These are phyloP conservation scores for Penicillium silybi DNA, from an alignment of 495 filamentous ascomycete species.

Conservation along the genomic window DNA sequence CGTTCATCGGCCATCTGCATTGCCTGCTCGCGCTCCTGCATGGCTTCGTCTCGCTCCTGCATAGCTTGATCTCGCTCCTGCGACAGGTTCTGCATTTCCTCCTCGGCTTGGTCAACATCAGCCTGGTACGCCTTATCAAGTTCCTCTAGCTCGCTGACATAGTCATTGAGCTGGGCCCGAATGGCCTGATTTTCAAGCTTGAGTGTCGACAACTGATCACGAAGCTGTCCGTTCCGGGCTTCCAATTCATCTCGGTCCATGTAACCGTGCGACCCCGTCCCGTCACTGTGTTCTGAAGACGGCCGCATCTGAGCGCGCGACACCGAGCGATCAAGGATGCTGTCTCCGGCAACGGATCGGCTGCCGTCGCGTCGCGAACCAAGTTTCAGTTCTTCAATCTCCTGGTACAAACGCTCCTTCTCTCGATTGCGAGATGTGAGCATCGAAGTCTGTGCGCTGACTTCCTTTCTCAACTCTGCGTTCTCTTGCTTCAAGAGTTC, in stretches of 20 bases:
- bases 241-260: constrained; percentile 82
- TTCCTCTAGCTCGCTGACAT: constrained; percentile 61
- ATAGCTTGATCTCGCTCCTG: constrained; percentile 84
- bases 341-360: constrained; percentile 74
- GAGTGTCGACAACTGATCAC: constrained; percentile 79
- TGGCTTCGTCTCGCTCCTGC: constrained; percentile 77
- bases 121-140: constrained; percentile 65
- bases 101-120: constrained; percentile 69
- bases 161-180: constrained; percentile 66
- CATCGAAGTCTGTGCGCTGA: constrained; percentile 96
- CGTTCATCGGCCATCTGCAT: constrained; percentile 72
- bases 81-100: constrained; percentile 78
- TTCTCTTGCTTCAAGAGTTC: constrained; percentile 88
- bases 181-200: constrained; percentile 82
- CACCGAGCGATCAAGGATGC: constrained; percentile 86
- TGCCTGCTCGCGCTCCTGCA: constrained; percentile 83
- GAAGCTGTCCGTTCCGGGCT: constrained; percentile 72
- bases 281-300: constrained; percentile 67
- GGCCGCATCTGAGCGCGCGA: constrained; percentile 76
- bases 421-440: constrained; percentile 93
- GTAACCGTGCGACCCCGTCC: constrained; percentile 73
- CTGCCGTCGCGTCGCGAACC: constrained; percentile 64
- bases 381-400: constrained; percentile 95
- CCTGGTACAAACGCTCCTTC: constrained; percentile 89
- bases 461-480: constrained; percentile 83